Base-by-base conservation (phyloP, 192 early-diverging fungal species). In the Entophlyctis luteolus region DNA sequence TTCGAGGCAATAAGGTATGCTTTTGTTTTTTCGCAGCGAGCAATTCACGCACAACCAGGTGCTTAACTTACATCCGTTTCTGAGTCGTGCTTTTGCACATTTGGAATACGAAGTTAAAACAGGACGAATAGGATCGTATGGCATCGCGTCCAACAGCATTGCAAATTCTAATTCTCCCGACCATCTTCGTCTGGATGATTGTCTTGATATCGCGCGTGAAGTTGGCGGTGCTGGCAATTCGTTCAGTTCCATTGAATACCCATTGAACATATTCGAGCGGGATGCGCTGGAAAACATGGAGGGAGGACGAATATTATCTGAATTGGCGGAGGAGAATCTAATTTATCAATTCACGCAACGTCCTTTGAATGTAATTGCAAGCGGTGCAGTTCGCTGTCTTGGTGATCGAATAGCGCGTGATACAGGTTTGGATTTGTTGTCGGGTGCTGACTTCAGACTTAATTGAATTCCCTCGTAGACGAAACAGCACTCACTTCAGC, bases 181-280 rank as follows among this genome's bases (percentile, higher is more conserved):
- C 75, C 76, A 87, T 55, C 32, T 90, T n/a, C 80, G 81, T 3
- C 58, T 90, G 16, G 59, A 77, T 36, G 71, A 74, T 5, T 74
- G 87, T n/a, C 16, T 71, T n/a, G 18, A 16, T 4, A 27, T 68
- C 6, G 50, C 67, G 10, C 38, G 59, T 18, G 22, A 72, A n/a
- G 42, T 50, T 20, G 60, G 70, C 10, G 78, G 70, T 14, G 63
- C 72, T 1, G 55, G 75, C 8, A 67, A 76, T 8, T 80, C 89
- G 58, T 84, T 91, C 59, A 63, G 78, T 32, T 84, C 83, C 0
- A 74, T 89, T n/a, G 71, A 90, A 65, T 81, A 79, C 31, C 90
- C 90, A 2, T 79, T 90, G 63, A 92, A 92, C 56, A 31, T 92
- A 35, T 90, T 87, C 78, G 90, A 92, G 56, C 74, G 79, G 16